Base-by-base conservation (phyloP, 2,329 filamentous ascomycete species). In the Trichoderma koningiopsis region DNA sequence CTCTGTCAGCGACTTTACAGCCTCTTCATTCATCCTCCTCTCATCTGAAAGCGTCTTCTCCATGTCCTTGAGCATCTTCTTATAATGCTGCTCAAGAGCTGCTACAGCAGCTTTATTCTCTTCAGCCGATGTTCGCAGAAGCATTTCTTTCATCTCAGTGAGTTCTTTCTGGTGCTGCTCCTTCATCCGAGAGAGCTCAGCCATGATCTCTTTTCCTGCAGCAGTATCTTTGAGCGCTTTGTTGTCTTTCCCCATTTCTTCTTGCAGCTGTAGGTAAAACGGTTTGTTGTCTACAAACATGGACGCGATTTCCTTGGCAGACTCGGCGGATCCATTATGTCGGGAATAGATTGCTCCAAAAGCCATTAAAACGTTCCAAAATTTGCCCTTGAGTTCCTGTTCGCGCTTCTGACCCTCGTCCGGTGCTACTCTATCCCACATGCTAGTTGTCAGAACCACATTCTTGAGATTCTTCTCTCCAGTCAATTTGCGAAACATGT, bases 401-500 rank as follows among this genome's bases (percentile, higher is more conserved):
- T 73, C 71, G 7, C 70, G 71, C 5, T 49, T 58, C 16, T 64
- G 40, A 7, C 70, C 71, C 4, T 64, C 70, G 1, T 40, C 19
- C 4, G 31, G 35, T 0, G 49, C 33, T 8, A 69, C 68, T 35
- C 53, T 63, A 22, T 75, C 75, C 81, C 80, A 82, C 70, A 77
- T 75, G 2, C 77, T 80, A 0, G 80, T 82, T 0, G 74, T 76
- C 10, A 83, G 72, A 2, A 78, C 70, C 5, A 82, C 78, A 43
- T 79, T 76, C 37, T 74, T 70, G 0, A 82, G 72, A 5, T 72
- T 73, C 11, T 78, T 70, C 5, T 77, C 72, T 0, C 81, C 81
- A 59, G 77, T 79, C 0, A 83, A 74, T 31, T 79, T 76, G 52
- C 75, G 74, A 70, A 83, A 82, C 73, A 83, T 79, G 56, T 73